Conservation (phyloP, 257 asterid species). For the Gentiana dahurica region DNA sequence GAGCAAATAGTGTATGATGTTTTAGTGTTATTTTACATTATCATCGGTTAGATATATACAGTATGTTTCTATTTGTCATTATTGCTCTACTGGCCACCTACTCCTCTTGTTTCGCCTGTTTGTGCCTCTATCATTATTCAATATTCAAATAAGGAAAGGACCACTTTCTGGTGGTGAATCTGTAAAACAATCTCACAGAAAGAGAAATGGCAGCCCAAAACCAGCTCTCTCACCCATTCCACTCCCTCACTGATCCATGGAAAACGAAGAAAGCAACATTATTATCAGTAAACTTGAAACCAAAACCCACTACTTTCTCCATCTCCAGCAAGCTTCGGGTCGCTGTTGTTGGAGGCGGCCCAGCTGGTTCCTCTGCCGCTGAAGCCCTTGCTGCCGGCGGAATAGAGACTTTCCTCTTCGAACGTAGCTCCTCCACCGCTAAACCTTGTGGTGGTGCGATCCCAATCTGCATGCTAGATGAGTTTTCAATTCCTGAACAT, state of each 20-base stretch:
- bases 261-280: slow-evolving; percentile 15
- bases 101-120: not conserved
- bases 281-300: slow-evolving; percentile 13
- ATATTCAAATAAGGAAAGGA: too few relatives aligned
- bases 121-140: too few relatives aligned
- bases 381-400: slow-evolving; percentile 75
- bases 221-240: slow-evolving; percentile 31
- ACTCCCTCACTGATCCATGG: slow-evolving; percentile 15
- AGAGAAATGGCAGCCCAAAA: slow-evolving; percentile 42
- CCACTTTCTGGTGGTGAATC: too few relatives aligned
- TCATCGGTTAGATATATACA: too few relatives aligned
- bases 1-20: too few relatives aligned
- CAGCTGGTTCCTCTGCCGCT: slow-evolving; percentile 88
- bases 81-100: not conserved
- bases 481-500: slow-evolving; percentile 53
- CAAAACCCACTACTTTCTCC: slow-evolving; percentile 14
- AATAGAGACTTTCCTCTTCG: slow-evolving; percentile 69
- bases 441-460: slow-evolving; percentile 93
- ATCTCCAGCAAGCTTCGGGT: slow-evolving; percentile 39
- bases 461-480: slow-evolving; percentile 84
- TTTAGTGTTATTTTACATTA: too few relatives aligned
- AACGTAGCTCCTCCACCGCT: slow-evolving; percentile 60
- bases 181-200: not conserved
- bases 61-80: too few relatives aligned
- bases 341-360: slow-evolving; percentile 87